These are phyloP conservation scores for Mycocentrospora acerina DNA, from an alignment of 2,329 filamentous ascomycete genomes.

Conservation along the genomic window DNA sequence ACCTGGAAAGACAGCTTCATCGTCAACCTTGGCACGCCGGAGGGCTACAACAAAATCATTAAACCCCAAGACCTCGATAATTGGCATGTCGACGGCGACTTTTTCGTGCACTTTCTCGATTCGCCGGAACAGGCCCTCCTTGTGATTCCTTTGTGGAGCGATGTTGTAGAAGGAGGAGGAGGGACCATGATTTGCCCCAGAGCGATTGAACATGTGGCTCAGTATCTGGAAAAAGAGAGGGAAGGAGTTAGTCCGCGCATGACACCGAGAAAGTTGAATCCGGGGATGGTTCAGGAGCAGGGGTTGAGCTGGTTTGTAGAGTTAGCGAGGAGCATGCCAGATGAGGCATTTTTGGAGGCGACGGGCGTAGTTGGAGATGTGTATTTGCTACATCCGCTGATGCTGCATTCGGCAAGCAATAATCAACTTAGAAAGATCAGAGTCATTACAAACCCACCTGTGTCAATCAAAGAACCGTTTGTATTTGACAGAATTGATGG, in stretches of 20 bases:
- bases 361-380: constrained; percentile 59
- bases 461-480: constrained; percentile 56
- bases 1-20: constrained; percentile 69
- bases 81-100: constrained; percentile 73
- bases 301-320: constrained; percentile 51
- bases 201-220: constrained; percentile 59
- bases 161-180: constrained; percentile 62
- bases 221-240: constrained; percentile 60
- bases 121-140: constrained; percentile 68
- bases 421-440: constrained; percentile 52
- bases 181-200: constrained; percentile 66
- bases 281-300: constrained; percentile 47
- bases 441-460: constrained; percentile 59
- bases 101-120: constrained; percentile 72
- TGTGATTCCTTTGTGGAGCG: constrained; percentile 67
- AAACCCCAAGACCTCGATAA: constrained; percentile 55
- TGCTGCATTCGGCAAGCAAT: constrained; percentile 58
- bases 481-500: constrained; percentile 53
- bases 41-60: constrained; percentile 52
- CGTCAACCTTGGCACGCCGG: constrained; percentile 64
- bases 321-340: constrained; percentile 37
- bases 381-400: constrained; percentile 61
- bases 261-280: constrained; percentile 55
- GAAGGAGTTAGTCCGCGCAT: constrained; percentile 68
- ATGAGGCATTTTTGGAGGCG: constrained; percentile 56